Base-by-base conservation (phyloP, 2,329 filamentous ascomycete genomes). In the Talaromyces rugulosus region DNA sequence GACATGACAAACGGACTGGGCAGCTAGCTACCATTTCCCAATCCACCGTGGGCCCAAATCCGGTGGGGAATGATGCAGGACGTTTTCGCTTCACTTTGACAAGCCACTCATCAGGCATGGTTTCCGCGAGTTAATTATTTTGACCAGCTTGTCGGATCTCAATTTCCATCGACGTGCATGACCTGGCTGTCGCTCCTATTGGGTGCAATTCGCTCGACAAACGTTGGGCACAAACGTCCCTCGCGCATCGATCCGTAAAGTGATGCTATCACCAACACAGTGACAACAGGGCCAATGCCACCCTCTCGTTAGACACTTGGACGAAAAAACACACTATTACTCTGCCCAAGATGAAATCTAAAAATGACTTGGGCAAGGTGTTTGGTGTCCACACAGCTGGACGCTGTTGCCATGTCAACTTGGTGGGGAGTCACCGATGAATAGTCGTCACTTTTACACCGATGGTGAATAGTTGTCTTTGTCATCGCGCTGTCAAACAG, bases 11-110 rank as follows among this genome's bases (percentile, higher is more conserved):
- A n/a, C 5, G 16, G 36, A 40, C 23, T 47, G 44, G n/a, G 44
- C 23, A 47, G 18, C 18, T 27, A 47, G 40, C 18, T 47, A 57
- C 52, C 42, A 58, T 63, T 14, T 40, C 36, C 23, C 61, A 60
- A 34, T 56, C 56, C 50, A 33, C 27, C 50, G 30, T 31, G 50
- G 50, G 30, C 50, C 50, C 27, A 53, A 42, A 14, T 42, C 51
- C 50, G 54, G 62, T 61, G 62, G 62, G 60, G 62, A 47, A 50
- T 58, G 31, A 18, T 60, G 59, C 58, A 60, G 55, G 59, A 61
- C 28, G 50, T 58, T 42, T 23, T 62, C 62, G 64, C 64, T 64
- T 65, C 64, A 65, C 59, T 64, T 65, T 64, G 57, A 60, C 58
- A 56, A 34, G 30, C 47, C 47, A 31, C 47, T 60, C 55, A 57